Evolutionary conservation across 2,329 filamentous ascomycete genomes (phyloP).

Genomic region (Teratosphaeria pseudoeucalypti): DNA sequence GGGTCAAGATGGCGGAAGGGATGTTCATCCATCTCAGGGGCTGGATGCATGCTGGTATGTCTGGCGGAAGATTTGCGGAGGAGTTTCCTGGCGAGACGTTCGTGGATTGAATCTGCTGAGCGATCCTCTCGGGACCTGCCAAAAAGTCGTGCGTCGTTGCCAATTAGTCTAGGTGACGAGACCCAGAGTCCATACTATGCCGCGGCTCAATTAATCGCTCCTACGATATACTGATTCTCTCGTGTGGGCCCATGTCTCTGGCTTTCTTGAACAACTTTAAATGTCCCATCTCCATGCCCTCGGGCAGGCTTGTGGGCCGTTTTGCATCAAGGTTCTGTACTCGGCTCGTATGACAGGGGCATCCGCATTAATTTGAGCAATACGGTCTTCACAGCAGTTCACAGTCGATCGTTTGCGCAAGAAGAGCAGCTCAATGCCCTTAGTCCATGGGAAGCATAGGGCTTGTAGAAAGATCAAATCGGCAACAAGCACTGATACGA

Average conservation of each 20-base stretch:
- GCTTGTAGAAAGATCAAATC: constrained; percentile 13
- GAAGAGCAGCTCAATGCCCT: background rate
- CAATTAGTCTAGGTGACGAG: background rate
- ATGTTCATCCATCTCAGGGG: background rate
- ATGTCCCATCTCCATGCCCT: background rate
- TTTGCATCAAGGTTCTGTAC: background rate
- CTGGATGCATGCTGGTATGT: background rate
- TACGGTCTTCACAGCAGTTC: background rate
- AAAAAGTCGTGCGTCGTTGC: no score
- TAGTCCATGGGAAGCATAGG: background rate
- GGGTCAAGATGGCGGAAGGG: background rate
- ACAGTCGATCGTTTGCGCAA: background rate
- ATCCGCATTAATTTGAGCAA: background rate
- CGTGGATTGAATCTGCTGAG: background rate
- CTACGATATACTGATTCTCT: background rate
- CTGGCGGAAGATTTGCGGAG: background rate
- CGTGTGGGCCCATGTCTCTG: background rate
- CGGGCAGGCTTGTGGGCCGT: no score
- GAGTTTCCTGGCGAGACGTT: background rate
- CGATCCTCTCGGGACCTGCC: no score
- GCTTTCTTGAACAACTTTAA: background rate
- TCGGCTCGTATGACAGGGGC: background rate
- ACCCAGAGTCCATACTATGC: background rate
- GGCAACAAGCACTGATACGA: constrained; percentile 10
- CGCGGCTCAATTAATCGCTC: background rate